Evolutionary conservation across 768 basidiomycete species (phyloP).

Genomic region (Pholiota microspora): DNA sequence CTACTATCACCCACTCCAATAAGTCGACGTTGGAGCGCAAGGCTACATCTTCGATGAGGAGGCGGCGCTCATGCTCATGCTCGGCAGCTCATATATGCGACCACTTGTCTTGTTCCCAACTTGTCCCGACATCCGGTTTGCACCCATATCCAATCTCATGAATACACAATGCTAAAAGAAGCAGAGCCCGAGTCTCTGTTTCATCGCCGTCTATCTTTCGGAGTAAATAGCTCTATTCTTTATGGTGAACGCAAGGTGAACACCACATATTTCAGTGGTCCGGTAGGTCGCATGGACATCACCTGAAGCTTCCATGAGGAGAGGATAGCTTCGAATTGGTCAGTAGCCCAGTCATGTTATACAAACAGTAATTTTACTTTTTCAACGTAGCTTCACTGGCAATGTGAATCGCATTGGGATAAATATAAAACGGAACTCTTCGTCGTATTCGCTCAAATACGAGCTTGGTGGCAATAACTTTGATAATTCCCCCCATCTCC

Average conservation of each 20-base stretch:
- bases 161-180: not conserved
- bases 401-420: not conserved
- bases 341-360: conserved; percentile 5
- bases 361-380: not conserved
- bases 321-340: not conserved
- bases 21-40: not conserved
- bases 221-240: not conserved
- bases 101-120: not conserved
- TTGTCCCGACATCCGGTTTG: too few species aligned
- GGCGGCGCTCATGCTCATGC: too few species aligned
- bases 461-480: not conserved
- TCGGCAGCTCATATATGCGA: not conserved
- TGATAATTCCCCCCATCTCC: not conserved
- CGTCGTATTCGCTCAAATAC: not conserved
- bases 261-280: too few species aligned
- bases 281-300: not conserved
- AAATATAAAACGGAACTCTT: not conserved
- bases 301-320: conserved; percentile 5
- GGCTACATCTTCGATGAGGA: not conserved
- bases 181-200: not conserved
- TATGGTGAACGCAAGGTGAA: too few species aligned
- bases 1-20: not conserved
- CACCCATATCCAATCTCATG: too few species aligned
- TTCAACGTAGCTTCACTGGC: not conserved
- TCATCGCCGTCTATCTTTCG: not conserved